Base-by-base conservation (phyloP, 1,139 yeast genomes). In the Zygoascus sp. region DNA sequence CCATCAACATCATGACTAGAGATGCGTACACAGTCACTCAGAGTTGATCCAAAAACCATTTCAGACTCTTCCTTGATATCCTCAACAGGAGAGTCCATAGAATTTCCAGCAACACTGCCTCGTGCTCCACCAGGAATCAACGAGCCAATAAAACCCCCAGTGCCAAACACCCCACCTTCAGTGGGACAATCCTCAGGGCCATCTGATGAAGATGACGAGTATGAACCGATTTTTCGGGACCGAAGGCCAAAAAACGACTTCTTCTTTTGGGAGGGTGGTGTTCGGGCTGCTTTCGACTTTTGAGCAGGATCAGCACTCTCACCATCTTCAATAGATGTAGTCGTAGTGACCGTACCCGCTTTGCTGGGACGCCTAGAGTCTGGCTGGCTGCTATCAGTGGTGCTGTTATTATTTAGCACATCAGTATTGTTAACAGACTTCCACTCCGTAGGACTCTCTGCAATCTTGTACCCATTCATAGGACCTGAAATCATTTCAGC, bases 11-110 rank as follows among this genome's bases (percentile, higher is more conserved):
- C 49, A 61, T 68, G 53, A 68, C 77, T 32, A 71, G 76, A 34
- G 81, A 82, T 40, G 75, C 62, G 40, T 44, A 75, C 67, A 0
- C 85, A 83, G 21, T 72, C 75, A 3, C 67, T 68, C 19, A 90
- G 58, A 1, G 83, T 77, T 16, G 81, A 70, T 0, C 95, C 95
- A 67, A 89, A 89, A 2, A 86, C 37, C 22, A 16, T 34, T 21
- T 9, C 9, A 10, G 15, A 9, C 17, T 5, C 23, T 9, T 5
- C 15, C 6, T 16, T 28, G 5, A 3, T 40, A 17, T 35, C 39
- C 2, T 13, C 23, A 17, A 25, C 20, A 10, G 22, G 15, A n/a
- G 40, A 23, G 19, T 27, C 35, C 4, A 17, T 9, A 8, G 23
- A 17, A 16, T 17, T 17, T 10, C 21, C 21, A 11, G 23, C 23